phyloP scores from a whole-genome alignment of 441 rosid genomes.

The Euphorbia celastroides region DNA sequence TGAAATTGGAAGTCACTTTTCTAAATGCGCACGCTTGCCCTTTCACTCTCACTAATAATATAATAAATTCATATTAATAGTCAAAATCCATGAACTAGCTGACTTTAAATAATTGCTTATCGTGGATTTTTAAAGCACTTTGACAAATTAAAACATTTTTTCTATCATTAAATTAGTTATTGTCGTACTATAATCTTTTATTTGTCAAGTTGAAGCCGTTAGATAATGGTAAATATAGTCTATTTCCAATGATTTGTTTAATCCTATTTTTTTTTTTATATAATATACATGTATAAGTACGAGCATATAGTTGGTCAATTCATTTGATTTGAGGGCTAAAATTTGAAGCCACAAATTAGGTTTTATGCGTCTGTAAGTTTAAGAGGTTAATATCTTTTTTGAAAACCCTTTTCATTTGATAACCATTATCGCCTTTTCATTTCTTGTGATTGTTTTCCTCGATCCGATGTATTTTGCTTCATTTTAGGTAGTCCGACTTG shows the following conservation, averaged over 20 bases:
- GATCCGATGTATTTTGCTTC: too few relatives aligned
- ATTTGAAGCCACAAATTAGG: conserved; percentile 6
- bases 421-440: too few relatives aligned
- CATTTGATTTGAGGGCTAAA: too few relatives aligned
- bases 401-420: neutral
- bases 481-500: too few relatives aligned
- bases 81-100: too few relatives aligned
- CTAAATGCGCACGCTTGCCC: too few relatives aligned
- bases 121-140: neutral
- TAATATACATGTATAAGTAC: too few relatives aligned
- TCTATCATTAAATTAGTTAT: neutral
- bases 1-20: conserved; percentile 27
- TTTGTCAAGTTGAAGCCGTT: conserved; percentile 29
- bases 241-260: conserved; percentile 23
- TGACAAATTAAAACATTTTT: neutral
- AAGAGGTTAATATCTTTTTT: conserved; percentile 4
- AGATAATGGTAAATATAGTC: conserved; percentile 30
- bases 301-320: too few relatives aligned
- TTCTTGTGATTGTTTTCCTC: too few relatives aligned
- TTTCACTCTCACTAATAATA: too few relatives aligned
- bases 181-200: conserved; percentile 13
- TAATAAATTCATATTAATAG: too few relatives aligned
- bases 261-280: neutral
- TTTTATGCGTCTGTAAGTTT: too few relatives aligned
- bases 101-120: neutral